phyloP scores from a whole-genome alignment of 225 moss, liverwort and hornwort genomes.

The Physcomitrellopsis africana region DNA sequence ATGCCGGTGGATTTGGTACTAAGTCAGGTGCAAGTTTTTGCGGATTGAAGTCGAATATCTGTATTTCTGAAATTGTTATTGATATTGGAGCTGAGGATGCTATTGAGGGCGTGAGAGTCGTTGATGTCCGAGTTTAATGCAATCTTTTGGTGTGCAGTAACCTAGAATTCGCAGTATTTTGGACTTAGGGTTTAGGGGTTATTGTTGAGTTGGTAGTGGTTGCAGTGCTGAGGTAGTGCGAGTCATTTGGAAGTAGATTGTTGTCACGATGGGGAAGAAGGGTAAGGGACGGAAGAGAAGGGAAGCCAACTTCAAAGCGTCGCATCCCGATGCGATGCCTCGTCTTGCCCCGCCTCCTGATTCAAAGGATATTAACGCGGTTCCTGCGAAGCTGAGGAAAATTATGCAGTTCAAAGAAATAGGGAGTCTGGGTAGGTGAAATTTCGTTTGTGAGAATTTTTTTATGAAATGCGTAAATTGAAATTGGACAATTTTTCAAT shows the following conservation, averaged over 20 bases:
- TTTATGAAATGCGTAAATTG: neutral
- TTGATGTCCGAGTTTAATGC: too few relatives aligned
- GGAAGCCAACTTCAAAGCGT: slow-evolving; percentile 74
- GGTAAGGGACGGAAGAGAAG: slow-evolving; percentile 60
- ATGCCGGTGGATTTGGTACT: neutral
- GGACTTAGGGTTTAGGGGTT: neutral
- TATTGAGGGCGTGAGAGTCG: neutral
- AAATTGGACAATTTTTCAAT: neutral
- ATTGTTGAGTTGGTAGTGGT: neutral
- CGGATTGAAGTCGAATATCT: neutral
- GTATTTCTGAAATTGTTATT: neutral
- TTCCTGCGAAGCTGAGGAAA: slow-evolving; percentile 82
- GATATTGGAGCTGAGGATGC: too few relatives aligned
- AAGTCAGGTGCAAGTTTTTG: too few relatives aligned
- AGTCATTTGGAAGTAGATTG: neutral
- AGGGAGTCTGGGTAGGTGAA: slow-evolving; percentile 29
- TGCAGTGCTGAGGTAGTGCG: neutral
- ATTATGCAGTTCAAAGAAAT: slow-evolving; percentile 69
- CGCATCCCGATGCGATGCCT: slow-evolving; percentile 54
- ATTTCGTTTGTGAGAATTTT: neutral
- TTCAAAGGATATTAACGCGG: slow-evolving; percentile 59
- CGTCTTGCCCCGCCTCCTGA: slow-evolving; percentile 75
- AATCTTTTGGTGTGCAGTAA: too few relatives aligned
- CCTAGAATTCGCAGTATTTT: neutral
- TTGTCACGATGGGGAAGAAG: slow-evolving; percentile 47